Conservation (phyloP, 345 rosid genomes). For the Gossypium bickii region DNA sequence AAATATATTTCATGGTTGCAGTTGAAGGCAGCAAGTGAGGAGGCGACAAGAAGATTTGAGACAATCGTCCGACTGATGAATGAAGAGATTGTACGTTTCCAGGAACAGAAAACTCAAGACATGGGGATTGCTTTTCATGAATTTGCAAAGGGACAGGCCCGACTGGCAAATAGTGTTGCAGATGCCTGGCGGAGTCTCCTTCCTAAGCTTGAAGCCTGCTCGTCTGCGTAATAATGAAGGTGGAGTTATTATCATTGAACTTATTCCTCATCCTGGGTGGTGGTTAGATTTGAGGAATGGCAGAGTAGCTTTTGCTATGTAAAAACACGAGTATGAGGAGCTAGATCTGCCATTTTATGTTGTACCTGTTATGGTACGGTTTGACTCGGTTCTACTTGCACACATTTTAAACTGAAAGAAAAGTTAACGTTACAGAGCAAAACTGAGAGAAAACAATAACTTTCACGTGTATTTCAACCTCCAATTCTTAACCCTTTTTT, state of each 20-base stretch:
- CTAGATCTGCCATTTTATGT: slow-evolving; percentile 16
- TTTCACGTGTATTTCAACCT: background rate
- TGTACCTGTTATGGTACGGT: slow-evolving; percentile 15
- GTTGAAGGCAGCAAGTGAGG: slow-evolving; percentile 81
- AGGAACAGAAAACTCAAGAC: slow-evolving; percentile 82
- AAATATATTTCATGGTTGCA: slow-evolving; percentile 32
- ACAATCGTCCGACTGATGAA: slow-evolving; percentile 68
- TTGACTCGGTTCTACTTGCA: slow-evolving; percentile 18
- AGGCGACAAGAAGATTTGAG: slow-evolving; percentile 68
- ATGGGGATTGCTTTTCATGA: slow-evolving; percentile 89
- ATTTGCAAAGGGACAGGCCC: slow-evolving; percentile 93
- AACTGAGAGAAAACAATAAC: background rate
- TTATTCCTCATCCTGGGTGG: background rate
- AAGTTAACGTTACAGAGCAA: background rate
- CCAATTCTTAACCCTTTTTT: background rate
- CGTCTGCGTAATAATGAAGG: slow-evolving; percentile 6
- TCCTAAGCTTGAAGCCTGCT: slow-evolving; percentile 89
- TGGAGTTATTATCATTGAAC: slow-evolving; percentile 9
- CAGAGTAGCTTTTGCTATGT: slow-evolving; percentile 10
- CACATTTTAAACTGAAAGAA: slow-evolving; percentile 18
- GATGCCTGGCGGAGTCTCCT: slow-evolving; percentile 98
- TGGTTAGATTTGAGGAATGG: slow-evolving; percentile 4
- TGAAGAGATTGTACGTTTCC: slow-evolving; percentile 84
- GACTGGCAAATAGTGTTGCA: slow-evolving; percentile 67
- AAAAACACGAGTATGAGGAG: slow-evolving; percentile 17